phyloP scores from a whole-genome alignment of 2,329 filamentous ascomycete genomes.

The Fusarium mundagurra region DNA sequence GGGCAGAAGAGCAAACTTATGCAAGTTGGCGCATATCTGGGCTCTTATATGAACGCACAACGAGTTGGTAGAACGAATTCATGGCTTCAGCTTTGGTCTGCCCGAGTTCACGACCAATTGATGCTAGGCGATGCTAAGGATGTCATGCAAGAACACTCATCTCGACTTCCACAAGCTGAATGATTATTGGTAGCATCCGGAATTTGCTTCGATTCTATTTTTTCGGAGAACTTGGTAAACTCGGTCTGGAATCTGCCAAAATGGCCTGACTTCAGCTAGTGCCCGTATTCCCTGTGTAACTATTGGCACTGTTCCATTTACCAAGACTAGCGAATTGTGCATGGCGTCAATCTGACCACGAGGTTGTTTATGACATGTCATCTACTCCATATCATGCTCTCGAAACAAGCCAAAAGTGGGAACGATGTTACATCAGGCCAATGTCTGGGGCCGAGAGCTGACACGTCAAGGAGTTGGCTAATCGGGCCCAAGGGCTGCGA shows the following conservation, averaged over 20 bases:
- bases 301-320: not conserved
- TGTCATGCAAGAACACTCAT: constrained; percentile 6
- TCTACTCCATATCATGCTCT: not conserved
- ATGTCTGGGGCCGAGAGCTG: not conserved
- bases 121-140: not conserved
- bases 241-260: constrained; percentile 24
- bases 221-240: not conserved
- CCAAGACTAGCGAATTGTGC: not conserved
- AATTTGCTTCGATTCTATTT: not conserved
- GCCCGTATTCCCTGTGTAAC: constrained; percentile 24
- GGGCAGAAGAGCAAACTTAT: constrained; percentile 26
- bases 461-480: not conserved
- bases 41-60: not conserved
- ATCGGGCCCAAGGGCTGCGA: not conserved
- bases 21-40: constrained; percentile 13
- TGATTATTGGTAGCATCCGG: not conserved
- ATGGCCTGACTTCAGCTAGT: constrained; percentile 23
- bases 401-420: not conserved
- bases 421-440: constrained; percentile 2
- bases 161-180: not conserved
- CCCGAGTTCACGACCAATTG: not conserved
- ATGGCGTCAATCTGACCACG: not conserved
- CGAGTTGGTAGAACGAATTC: not conserved
- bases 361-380: constrained; percentile 8
- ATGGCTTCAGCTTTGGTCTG: not conserved